Conservation (phyloP, 1,284 basidiomycete species). For the Volvariella surrecta region DNA sequence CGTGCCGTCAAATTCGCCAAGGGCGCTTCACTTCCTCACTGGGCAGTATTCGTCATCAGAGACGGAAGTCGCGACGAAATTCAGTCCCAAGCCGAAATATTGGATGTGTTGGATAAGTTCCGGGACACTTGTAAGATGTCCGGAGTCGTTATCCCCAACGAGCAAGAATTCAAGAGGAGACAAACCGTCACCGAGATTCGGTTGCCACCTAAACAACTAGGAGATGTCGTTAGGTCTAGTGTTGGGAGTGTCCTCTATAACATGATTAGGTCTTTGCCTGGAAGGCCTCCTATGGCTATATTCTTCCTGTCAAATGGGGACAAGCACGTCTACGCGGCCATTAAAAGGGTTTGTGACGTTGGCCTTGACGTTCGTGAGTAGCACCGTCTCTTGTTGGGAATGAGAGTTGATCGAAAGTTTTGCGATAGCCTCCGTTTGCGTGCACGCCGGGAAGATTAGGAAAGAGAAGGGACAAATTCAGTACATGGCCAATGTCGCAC, state of each 20-base stretch:
- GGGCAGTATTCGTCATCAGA: constrained; percentile 57
- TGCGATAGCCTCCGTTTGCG: constrained; percentile 49
- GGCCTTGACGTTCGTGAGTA: constrained; percentile 43
- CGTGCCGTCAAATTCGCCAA: constrained; percentile 49
- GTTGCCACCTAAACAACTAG: constrained; percentile 34
- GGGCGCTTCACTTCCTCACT: constrained; percentile 43
- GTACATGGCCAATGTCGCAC: constrained; percentile 71
- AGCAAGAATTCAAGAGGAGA: constrained; percentile 4
- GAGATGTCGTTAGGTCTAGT: constrained; percentile 38
- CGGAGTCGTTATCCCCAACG: constrained; percentile 45
- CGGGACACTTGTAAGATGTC: constrained; percentile 44
- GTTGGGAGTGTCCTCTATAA: constrained; percentile 29
- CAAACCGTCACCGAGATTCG: constrained; percentile 27
- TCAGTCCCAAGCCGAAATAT: constrained; percentile 39
- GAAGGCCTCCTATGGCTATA: constrained; percentile 30
- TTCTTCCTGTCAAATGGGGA: constrained; percentile 61
- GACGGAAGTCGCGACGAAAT: constrained; percentile 46
- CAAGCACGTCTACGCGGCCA: constrained; percentile 57
- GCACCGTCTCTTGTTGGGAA: neutral
- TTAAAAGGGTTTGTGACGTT: constrained; percentile 66
- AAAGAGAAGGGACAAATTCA: constrained; percentile 57
- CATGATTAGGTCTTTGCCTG: constrained; percentile 16
- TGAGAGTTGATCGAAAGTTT: neutral
- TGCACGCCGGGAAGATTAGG: constrained; percentile 53
- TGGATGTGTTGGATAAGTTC: constrained; percentile 38